Evolutionary conservation across 1,284 basidiomycete genomes (phyloP).

Genomic region (Abortiporus biennis): DNA sequence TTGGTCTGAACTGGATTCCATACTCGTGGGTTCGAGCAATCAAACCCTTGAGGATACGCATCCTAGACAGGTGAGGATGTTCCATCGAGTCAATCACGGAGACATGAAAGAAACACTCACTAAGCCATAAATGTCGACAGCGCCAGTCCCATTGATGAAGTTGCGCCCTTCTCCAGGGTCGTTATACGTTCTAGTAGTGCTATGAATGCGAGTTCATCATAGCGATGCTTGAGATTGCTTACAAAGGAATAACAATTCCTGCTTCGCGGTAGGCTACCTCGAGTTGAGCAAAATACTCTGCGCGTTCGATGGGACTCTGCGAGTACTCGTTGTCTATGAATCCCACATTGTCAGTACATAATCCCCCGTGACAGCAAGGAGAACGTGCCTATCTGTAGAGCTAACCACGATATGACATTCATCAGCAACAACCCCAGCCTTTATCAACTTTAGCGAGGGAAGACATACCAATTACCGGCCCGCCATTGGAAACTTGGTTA

Average conservation of each 20-base stretch:
- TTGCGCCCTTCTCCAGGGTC: conserved; percentile 53
- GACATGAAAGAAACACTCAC: conserved; percentile 21
- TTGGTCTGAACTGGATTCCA: conserved; percentile 55
- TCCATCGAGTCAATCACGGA: background rate
- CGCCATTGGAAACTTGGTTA: conserved; percentile 65
- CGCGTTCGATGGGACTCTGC: conserved; percentile 38
- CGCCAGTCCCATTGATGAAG: conserved; percentile 65
- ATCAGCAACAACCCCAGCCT: no score
- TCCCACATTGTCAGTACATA: background rate
- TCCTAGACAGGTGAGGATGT: conserved; percentile 36
- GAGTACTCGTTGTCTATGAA: conserved; percentile 70
- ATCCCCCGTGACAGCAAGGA: background rate
- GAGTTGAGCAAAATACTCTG: conserved; percentile 63
- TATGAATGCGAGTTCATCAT: background rate
- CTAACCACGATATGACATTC: conserved; percentile 30
- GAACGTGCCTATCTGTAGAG: conserved; percentile 57
- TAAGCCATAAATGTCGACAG: conserved; percentile 47
- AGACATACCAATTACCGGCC: conserved; percentile 64
- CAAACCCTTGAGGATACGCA: conserved; percentile 67
- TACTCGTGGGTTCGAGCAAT: conserved; percentile 57
- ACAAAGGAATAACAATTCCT: conserved; percentile 59
- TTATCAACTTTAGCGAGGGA: no score
- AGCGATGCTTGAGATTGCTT: conserved; percentile 1
- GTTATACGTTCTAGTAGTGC: conserved; percentile 48
- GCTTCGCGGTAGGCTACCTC: conserved; percentile 48